Base-by-base conservation (phyloP, 768 basidiomycete species). In the Suillus fuscotomentosus region DNA sequence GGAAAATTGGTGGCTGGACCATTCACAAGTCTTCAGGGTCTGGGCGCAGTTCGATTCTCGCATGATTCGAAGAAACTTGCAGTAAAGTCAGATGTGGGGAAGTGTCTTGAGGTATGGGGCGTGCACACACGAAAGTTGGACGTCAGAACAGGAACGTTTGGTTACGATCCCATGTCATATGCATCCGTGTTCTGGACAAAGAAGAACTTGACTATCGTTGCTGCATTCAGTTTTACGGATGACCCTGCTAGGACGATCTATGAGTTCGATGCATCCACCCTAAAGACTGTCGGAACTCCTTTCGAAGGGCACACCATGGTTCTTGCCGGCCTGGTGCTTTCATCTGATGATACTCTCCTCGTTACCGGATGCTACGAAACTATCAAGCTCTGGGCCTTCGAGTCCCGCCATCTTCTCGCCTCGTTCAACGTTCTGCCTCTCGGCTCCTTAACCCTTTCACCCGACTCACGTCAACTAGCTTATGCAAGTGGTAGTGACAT, bases 381-480 rank as follows among this genome's bases (percentile, higher is more conserved):
- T 4, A 38, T 55, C n/a, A 55, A 55, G 36, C 36, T 55, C 36
- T 38, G 54, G 55, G 55, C 55, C 22, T 56, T 56, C 38, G 38
- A 56, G 38, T 56, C 55, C 38, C 55, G 38, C 14, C 38, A 56
- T 15, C 55, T 39, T 8, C 55, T 56, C 0, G 55, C 38, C 5
- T 55, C 36, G 14, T 55, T 55, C 3, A 11, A 55, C 3, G 14
- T 39, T 15, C 38, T 39, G 8, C 22, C 55, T 54, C 2, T 17
- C 8, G 7, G 15, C 8, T 38, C 14, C 38, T 15, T 56, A 15
- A 39, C 15, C 22, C 38, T 56, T 38, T 56, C 55, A 15, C 55
- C 55, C 14, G 22, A 56, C n/a, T 56, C 38, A 4, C 55, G 55
- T 22, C 55, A 56, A 27, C n/a, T 56, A 56, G 55, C 55, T 56